These are phyloP conservation scores for Arthrinium phaeospermum DNA, from an alignment of 2,329 filamentous ascomycete genomes.

Conservation along the genomic window DNA sequence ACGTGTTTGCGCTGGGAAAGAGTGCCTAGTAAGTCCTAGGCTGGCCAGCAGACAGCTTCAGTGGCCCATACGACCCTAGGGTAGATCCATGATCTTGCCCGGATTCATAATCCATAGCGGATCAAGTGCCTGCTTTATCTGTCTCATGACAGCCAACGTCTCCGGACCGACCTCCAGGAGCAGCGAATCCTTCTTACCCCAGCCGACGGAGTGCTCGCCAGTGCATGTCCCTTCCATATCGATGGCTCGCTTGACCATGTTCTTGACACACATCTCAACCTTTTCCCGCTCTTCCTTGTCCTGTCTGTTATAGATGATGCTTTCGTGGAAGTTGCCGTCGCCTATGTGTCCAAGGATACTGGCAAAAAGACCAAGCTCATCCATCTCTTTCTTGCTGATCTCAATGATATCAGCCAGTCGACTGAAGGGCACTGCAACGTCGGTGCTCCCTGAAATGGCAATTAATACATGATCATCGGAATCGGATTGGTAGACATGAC, in stretches of 20 bases:
- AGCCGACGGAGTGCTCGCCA: slow-evolving; percentile 84
- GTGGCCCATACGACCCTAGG: not conserved
- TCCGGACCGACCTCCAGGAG: slow-evolving; percentile 80
- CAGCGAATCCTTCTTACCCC: slow-evolving; percentile 84
- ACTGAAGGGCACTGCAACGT: slow-evolving; percentile 83
- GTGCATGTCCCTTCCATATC: slow-evolving; percentile 96
- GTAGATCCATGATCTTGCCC: slow-evolving; percentile 84
- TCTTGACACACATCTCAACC: slow-evolving; percentile 81
- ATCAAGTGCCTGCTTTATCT: slow-evolving; percentile 82
- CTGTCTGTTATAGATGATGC: slow-evolving; percentile 82
- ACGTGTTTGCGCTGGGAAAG: too few species aligned
- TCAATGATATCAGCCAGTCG: slow-evolving; percentile 77
- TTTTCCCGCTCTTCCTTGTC: slow-evolving; percentile 73
- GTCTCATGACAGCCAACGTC: slow-evolving; percentile 83
- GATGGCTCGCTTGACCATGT: slow-evolving; percentile 88
- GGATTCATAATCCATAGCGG: slow-evolving; percentile 91
- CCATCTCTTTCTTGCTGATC: slow-evolving; percentile 86
- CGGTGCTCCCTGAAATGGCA: slow-evolving; percentile 69
- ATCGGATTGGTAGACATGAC: not conserved
- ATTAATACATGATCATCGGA: not conserved
- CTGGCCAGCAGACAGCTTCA: not conserved
- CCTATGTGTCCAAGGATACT: slow-evolving; percentile 90
- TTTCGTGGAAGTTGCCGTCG: slow-evolving; percentile 93
- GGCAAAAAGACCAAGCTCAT: slow-evolving; percentile 83
- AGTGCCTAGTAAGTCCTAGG: not conserved